Conservation (phyloP, 768 basidiomycete species). For the Lactarius deliciosus region DNA sequence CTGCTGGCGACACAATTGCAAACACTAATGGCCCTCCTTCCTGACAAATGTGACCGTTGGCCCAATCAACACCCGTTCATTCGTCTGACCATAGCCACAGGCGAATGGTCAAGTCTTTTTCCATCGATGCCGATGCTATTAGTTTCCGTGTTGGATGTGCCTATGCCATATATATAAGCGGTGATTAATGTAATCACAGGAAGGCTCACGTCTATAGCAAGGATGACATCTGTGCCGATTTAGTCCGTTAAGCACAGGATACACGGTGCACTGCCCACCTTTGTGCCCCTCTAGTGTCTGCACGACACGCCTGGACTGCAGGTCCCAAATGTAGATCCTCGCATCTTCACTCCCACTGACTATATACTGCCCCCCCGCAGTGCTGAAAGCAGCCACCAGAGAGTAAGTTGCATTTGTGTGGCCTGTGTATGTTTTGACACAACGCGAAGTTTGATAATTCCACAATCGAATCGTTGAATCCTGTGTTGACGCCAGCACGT, state of each 20-base stretch:
- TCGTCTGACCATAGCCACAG: slow-evolving; percentile 65
- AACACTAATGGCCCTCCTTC: not conserved
- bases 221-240: slow-evolving; percentile 52
- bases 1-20: not conserved
- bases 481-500: slow-evolving; percentile 87
- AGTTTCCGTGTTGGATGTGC: slow-evolving; percentile 71
- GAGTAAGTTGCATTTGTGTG: slow-evolving; percentile 87
- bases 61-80: not conserved
- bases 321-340: slow-evolving; percentile 86
- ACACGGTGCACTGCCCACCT: slow-evolving; percentile 46
- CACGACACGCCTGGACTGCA: slow-evolving; percentile 74
- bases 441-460: slow-evolving; percentile 89
- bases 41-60: not conserved
- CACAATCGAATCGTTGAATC: slow-evolving; percentile 94
- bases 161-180: slow-evolving; percentile 42
- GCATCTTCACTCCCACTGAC: slow-evolving; percentile 89
- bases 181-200: not conserved
- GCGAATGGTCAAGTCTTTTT: slow-evolving; percentile 82
- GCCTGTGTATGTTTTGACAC: slow-evolving; percentile 89
- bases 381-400: slow-evolving; percentile 64
- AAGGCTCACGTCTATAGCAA: slow-evolving; percentile 65
- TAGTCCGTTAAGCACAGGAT: slow-evolving; percentile 9
- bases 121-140: slow-evolving; percentile 88
- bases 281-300: slow-evolving; percentile 79
- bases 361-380: slow-evolving; percentile 63